Evolutionary conservation across 2,329 filamentous ascomycete genomes (phyloP).

Genomic region (Hypoxylon rubiginosum): DNA sequence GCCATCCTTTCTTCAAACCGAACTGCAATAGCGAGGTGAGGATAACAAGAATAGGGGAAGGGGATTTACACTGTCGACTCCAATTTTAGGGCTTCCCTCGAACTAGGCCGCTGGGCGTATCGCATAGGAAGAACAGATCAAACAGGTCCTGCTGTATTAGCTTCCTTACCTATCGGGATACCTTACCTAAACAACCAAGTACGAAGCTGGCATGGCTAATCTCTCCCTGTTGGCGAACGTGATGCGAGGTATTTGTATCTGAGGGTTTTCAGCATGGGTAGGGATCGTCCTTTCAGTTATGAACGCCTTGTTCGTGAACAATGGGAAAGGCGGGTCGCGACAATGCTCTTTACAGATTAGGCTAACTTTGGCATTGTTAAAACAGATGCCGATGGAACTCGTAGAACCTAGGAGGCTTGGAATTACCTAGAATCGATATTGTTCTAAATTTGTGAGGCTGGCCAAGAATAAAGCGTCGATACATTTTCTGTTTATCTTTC

Average conservation of each 20-base stretch:
- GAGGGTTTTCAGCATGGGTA: not conserved
- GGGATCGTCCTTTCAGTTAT: not conserved
- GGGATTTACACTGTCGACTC: not conserved
- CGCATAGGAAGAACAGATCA: not conserved
- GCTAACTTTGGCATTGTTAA: not conserved
- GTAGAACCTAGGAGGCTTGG: not conserved
- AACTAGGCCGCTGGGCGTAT: not conserved
- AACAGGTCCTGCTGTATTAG: constrained; percentile 1
- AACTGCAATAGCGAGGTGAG: not conserved
- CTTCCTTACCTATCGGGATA: not conserved
- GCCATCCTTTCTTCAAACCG: not conserved
- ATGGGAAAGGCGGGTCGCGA: not conserved
- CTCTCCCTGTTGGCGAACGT: not conserved
- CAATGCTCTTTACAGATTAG: not conserved
- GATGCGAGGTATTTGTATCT: not conserved
- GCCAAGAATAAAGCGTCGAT: not conserved
- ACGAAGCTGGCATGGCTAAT: not conserved
- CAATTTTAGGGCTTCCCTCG: not conserved
- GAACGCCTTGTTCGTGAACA: not conserved
- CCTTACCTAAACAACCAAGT: not conserved
- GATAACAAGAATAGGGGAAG: not conserved
- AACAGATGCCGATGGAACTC: not conserved
- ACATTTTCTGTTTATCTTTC: not conserved
- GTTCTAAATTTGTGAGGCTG: not conserved
- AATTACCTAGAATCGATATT: too few relatives aligned